phyloP scores from a whole-genome alignment of 805 yeast genomes.

The Metschnikowia lochheadii region DNA sequence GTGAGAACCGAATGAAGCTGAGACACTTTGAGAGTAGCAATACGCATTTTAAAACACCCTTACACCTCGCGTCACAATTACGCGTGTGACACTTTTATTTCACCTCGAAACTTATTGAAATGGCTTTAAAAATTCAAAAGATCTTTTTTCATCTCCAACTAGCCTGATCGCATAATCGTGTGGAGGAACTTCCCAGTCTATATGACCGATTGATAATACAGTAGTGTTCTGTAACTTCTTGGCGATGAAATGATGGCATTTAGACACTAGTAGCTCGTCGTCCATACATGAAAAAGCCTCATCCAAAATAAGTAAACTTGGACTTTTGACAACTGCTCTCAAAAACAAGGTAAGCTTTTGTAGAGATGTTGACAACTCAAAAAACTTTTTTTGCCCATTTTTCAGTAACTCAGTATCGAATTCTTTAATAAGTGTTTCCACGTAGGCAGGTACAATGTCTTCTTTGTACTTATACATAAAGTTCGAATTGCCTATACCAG shows the following conservation, averaged over 20 bases:
- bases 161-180: slow-evolving; percentile 47
- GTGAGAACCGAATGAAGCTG: neutral
- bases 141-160: slow-evolving; percentile 26
- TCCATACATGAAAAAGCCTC: slow-evolving; percentile 94
- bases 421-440: slow-evolving; percentile 16
- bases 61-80: neutral
- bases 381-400: slow-evolving; percentile 41
- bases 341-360: slow-evolving; percentile 77
- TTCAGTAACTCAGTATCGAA: slow-evolving; percentile 31
- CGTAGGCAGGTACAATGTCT: slow-evolving; percentile 12
- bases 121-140: slow-evolving; percentile 13
- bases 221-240: slow-evolving; percentile 45
- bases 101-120: neutral
- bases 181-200: slow-evolving; percentile 71
- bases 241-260: slow-evolving; percentile 31
- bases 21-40: neutral
- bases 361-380: slow-evolving; percentile 57
- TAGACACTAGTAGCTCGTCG: slow-evolving; percentile 31
- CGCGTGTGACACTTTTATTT: neutral
- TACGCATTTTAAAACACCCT: neutral
- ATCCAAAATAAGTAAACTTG: slow-evolving; percentile 75
- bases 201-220: slow-evolving; percentile 76
- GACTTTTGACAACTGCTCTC: slow-evolving; percentile 73
- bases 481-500: slow-evolving; percentile 53
- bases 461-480: slow-evolving; percentile 44